A percentile compares a stretch with the other conserved stretches of the same genome.
Evolutionary conservation across 805 yeast species (phyloP).

Genomic region (Candida orba): DNA sequence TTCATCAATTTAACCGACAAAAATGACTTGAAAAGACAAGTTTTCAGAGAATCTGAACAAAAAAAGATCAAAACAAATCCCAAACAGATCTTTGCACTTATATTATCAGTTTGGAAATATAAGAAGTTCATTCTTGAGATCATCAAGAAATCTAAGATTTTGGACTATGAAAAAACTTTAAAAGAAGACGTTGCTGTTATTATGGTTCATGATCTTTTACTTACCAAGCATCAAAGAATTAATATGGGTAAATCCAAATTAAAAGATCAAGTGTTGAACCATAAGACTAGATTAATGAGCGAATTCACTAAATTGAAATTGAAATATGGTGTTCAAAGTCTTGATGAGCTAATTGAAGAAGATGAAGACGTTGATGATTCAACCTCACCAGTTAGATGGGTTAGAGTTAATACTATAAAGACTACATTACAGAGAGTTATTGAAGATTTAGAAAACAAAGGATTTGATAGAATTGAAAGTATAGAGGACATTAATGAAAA

Average conservation of each 20-base stretch:
- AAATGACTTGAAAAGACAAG: constrained; percentile 13
- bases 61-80: constrained; percentile 57
- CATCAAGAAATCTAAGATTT: constrained; percentile 60
- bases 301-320: constrained; percentile 75
- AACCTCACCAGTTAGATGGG: constrained; percentile 70
- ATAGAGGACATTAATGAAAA: constrained; percentile 45
- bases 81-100: constrained; percentile 80
- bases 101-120: constrained; percentile 68
- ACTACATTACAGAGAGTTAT: constrained; percentile 28
- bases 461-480: constrained; percentile 32
- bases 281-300: constrained; percentile 75
- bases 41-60: constrained; percentile 42
- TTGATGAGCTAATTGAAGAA: constrained; percentile 38
- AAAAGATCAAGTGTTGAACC: constrained; percentile 71
- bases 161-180: constrained; percentile 45
- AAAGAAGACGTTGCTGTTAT: constrained; percentile 50
- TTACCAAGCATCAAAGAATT: constrained; percentile 71
- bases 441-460: constrained; percentile 33
- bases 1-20: constrained; percentile 3
- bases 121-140: constrained; percentile 56
- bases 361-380: constrained; percentile 32
- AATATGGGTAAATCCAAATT: constrained; percentile 85
- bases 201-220: constrained; percentile 72
- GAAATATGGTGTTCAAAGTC: constrained; percentile 54
- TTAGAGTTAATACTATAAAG: constrained; percentile 63